phyloP scores from a whole-genome alignment of 83 land plant species.

The Picea abies region DNA sequence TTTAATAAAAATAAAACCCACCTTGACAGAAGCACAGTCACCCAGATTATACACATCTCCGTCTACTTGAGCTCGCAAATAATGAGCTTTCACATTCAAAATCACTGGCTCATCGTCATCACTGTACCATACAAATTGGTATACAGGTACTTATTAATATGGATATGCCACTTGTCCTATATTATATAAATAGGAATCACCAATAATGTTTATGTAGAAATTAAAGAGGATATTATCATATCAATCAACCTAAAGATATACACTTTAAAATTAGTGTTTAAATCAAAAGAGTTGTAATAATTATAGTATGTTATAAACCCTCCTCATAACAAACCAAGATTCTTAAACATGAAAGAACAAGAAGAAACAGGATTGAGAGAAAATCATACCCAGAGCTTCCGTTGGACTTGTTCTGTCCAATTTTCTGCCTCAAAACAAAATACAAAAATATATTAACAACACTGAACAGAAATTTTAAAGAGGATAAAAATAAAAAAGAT shows the following conservation, averaged over 20 bases:
- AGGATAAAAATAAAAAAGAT: background rate
- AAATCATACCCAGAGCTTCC: background rate
- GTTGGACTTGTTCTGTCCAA: background rate
- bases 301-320: too few species aligned
- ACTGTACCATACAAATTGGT: background rate
- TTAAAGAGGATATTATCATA: too few species aligned
- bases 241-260: too few species aligned
- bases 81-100: slow-evolving; percentile 31
- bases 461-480: background rate
- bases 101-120: background rate
- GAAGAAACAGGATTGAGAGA: background rate
- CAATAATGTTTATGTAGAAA: too few species aligned
- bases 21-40: slow-evolving; percentile 38
- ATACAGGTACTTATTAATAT: too few species aligned
- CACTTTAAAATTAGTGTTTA: too few species aligned
- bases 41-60: slow-evolving; percentile 22
- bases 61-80: slow-evolving; percentile 28
- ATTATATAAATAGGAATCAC: too few species aligned
- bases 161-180: too few species aligned
- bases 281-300: too few species aligned
- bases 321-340: background rate
- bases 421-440: background rate
- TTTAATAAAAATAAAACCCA: background rate
- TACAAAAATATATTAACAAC: too few species aligned
- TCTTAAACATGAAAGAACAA: background rate